Conservation (phyloP, 192 early-diverging fungal genomes). For the Dispira parvispora region DNA sequence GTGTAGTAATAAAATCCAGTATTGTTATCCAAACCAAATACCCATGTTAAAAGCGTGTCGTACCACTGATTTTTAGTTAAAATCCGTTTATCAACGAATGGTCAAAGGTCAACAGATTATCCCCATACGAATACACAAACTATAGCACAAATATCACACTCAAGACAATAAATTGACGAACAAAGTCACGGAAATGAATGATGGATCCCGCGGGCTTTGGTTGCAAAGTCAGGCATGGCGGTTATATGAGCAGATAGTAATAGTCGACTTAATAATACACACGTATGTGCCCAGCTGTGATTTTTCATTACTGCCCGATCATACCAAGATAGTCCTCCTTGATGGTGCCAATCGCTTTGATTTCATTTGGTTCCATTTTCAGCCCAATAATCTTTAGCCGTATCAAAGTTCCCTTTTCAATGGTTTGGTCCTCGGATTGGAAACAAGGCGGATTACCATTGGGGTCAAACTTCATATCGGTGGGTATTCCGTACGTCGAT, state of each 20-base stretch:
- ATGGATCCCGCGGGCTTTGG: background rate
- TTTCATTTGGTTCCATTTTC: constrained; percentile 78
- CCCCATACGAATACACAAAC: background rate
- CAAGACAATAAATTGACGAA: background rate
- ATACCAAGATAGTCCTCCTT: constrained; percentile 93
- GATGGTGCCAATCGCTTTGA: constrained; percentile 90
- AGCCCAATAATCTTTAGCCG: constrained; percentile 82
- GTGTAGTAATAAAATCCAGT: too few relatives aligned
- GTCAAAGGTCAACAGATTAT: background rate
- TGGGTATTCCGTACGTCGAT: constrained; percentile 65
- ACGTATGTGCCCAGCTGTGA: background rate
- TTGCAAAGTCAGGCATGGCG: too few relatives aligned
- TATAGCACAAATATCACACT: background rate
- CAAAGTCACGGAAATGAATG: background rate
- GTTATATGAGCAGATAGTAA: background rate
- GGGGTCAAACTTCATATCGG: constrained; percentile 80
- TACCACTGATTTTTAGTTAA: background rate
- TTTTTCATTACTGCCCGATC: constrained; percentile 25
- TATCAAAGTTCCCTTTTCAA: constrained; percentile 75
- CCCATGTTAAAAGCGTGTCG: too few relatives aligned
- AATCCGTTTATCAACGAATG: background rate
- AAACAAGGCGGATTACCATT: constrained; percentile 73
- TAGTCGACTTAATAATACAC: background rate
- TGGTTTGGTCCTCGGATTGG: constrained; percentile 59
- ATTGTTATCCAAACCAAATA: too few relatives aligned